Base-by-base conservation (phyloP, 1,284 basidiomycete species). In the Ustilago loliicola region DNA sequence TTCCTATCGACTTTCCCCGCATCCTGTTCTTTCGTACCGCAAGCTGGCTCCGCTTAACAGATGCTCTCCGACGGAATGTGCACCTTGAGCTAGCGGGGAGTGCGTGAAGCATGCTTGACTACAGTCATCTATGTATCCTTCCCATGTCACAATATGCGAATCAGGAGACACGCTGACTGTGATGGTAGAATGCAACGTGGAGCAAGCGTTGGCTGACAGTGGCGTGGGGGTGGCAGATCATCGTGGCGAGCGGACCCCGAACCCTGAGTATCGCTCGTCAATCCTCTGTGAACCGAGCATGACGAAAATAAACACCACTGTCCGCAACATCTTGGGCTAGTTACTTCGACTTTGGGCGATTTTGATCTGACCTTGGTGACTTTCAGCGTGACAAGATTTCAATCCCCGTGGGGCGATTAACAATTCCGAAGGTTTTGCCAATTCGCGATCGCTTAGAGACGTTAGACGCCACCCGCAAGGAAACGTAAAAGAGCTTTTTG, bases 201-300 rank as follows among this genome's bases (percentile, higher is more conserved):
- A 15, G 42, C 42, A 45, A 45, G 42, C 7, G 6, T 21, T 8
- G 7, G 42, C 7, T 3, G 10, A n/a, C 1, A 45, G 21, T n/a
- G 42, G 42, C 42, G 42, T 7, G 6, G n/a, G 3, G 38, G 38
- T 6, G 42, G 48, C 48, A 50, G 48, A 50, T 50, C 48, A 50
- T 50, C 48, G 48, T 50, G 48, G 48, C 48, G 3, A 25, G 48
- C 48, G 13, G 11, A 30, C 29, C 48, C 48, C 19, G 25, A 30
- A 50, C 48, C 48, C 48, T 50, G 42, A 21, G 3, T 45, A 21
- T 45, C 42, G 42, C 42, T 45, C n/a, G 42, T 45, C 42, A 45
- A 45, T 10, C n/a, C 19, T 21, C 42, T 7, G 5, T 21, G 42
- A 45, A 21, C n/a, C 42, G 42, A 45, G 42, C 21, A 45, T 45